These are phyloP conservation scores for Trichoderma lentiforme DNA, from an alignment of 2,329 filamentous ascomycete genomes.

Conservation along the genomic window DNA sequence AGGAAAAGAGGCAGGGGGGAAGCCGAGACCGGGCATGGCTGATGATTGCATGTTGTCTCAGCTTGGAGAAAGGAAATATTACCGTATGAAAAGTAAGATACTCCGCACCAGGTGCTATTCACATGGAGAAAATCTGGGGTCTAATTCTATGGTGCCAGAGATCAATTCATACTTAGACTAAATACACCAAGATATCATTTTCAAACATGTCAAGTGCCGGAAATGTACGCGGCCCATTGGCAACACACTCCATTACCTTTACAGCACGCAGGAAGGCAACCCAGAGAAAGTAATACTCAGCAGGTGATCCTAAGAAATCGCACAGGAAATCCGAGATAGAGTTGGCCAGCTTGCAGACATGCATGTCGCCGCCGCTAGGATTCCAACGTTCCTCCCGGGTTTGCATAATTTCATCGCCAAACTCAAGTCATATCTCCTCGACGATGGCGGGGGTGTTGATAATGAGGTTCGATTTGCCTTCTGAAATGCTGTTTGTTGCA, in stretches of 20 bases:
- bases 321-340: not conserved
- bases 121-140: too few relatives aligned
- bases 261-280: not conserved
- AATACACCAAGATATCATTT: not conserved
- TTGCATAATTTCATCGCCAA: rapidly evolving
- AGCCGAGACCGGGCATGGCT: not conserved
- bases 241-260: not conserved
- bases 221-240: not conserved
- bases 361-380: not conserved
- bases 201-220: not conserved
- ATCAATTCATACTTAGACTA: not conserved
- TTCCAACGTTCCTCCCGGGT: not conserved
- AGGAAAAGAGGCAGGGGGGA: not conserved
- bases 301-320: not conserved
- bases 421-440: not conserved
- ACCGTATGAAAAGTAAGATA: not conserved
- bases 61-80: not conserved
- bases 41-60: not conserved
- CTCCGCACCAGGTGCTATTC: not conserved
- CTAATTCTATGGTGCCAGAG: not conserved
- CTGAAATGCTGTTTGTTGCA: not conserved
- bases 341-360: not conserved
- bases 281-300: not conserved
- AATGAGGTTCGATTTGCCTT: not conserved
- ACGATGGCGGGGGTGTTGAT: not conserved